Evolutionary conservation across 2,329 filamentous ascomycete genomes (phyloP), one percentile per base, ranked within the genome.

Genomic region (Teratosphaeria viscida): DNA sequence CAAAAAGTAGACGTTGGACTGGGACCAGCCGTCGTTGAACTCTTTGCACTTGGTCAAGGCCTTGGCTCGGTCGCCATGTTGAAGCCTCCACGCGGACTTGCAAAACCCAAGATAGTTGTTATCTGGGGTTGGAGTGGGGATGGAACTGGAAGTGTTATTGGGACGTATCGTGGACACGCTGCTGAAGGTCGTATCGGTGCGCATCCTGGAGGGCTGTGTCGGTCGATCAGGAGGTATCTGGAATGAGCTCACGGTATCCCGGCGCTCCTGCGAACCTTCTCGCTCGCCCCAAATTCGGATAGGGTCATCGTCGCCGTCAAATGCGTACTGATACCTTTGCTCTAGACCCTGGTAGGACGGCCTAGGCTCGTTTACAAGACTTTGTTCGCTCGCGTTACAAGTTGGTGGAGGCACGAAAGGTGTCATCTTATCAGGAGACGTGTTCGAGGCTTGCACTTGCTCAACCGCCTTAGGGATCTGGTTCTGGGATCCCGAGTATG

Each of bases 61-160:
- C 5, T 58, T 61, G 57, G 61, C 68, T 56, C 60, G 66, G 60
- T 70, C 66, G 19, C 69, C 67, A 54, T 73, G 76, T 54, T 73
- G 69, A 2, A 71, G 61, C 39, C 75, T 74, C 72, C 74, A 77
- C 4, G 76, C 76, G 10, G 73, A 72, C 68, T 78, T 78, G 70
- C 78, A 80, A 69, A 79, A 79, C 3, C 70, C 70, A 2, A 70
- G 63, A 59, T 69, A 72, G 16, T 71, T 64, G 58, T 73, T 73
- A 10, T 70, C 66, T 3, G 67, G 67, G 10, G 63, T 69, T 2
- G 70, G 70, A 2, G 63, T 67, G 1, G 67, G 63, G 4, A 69
- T 58, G 5, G 64, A 54, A n/a, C 60, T 60, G 23, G 65, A 65
- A 16, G 61, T 47, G 34, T 35, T 61, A 19, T 55, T 59, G 19